Evolutionary conservation across 2,329 filamentous ascomycete species (phyloP), one percentile per base, ranked within the genome.

Genomic region (Hymenoscyphus salicellus): DNA sequence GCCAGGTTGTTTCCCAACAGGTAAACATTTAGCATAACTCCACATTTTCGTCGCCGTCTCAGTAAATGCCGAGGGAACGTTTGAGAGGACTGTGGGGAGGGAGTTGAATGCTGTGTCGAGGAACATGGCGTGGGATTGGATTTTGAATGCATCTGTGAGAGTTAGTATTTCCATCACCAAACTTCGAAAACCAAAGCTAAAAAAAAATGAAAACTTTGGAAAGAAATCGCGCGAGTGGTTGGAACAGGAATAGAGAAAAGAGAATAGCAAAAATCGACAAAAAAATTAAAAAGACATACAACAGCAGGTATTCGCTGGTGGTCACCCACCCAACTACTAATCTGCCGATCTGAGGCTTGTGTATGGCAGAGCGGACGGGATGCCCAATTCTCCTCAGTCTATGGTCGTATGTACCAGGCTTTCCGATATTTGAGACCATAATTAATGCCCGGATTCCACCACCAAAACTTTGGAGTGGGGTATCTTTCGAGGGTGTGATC

Each of bases 81-180:
- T 96, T n/a, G 79, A 77, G 4, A 94, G 80, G 14, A 95, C 89
- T 0, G 88, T 91, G 3, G 75, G 70, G 7, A 84, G 75, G 3
- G 87, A 85, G 78, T 98, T 98, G 79, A 94, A 88, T 3, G 82
- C 78, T 4, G 90, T 91, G 75, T 96, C 92, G 71, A 91, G 89
- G 75, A 92, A 90, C 87, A 96, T 93, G 59, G 86, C 81, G 71
- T 95, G 90, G 60, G 93, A 88, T 75, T 96, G 92, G 61, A 95
- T 87, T 75, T 93, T 93, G 80, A 98, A 92, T 3, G 87, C 79
- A 71, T 83, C 83, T 86, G 60, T 20, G n/a, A 10, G 28, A 30
- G 16, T 36, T 23, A 30, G 36, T 17, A 38, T 38, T 38, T 64
- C 33, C 23, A 30, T 33, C 23, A 38, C 38, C 63, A 57, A 16